phyloP scores from a whole-genome alignment of 345 rosid species.

The Gossypium thurberi region DNA sequence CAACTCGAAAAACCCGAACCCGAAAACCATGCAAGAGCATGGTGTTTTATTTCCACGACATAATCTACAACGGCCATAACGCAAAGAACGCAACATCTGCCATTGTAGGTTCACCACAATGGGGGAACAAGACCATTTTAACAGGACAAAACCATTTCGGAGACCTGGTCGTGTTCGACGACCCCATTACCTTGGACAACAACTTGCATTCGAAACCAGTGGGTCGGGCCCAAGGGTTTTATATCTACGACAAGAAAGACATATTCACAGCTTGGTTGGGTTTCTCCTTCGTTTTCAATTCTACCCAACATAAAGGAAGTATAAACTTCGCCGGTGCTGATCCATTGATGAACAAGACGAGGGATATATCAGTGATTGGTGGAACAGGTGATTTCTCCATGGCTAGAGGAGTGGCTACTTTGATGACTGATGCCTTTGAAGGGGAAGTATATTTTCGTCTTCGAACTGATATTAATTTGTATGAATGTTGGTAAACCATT shows the following conservation, averaged over 20 bases:
- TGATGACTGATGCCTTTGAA: constrained; percentile 55
- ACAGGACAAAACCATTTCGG: constrained; percentile 27
- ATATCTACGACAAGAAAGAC: constrained; percentile 49
- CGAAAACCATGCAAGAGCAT: constrained; percentile 42
- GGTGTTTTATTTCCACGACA: constrained; percentile 51
- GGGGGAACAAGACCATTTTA: constrained; percentile 28
- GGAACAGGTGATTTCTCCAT: constrained; percentile 90
- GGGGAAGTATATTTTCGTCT: constrained; percentile 60
- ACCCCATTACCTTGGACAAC: constrained; percentile 46
- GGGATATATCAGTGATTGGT: constrained; percentile 70
- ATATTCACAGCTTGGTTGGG: constrained; percentile 47
- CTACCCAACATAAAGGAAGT: constrained; percentile 52
- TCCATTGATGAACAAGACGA: constrained; percentile 53
- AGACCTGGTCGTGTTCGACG: constrained; percentile 49
- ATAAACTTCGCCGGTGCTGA: constrained; percentile 62
- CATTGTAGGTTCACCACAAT: constrained; percentile 28
- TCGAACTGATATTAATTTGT: constrained; percentile 27
- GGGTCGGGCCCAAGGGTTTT: constrained; percentile 62
- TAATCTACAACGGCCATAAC: constrained; percentile 43
- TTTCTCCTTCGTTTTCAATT: constrained; percentile 61
- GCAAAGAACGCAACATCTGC: constrained; percentile 47
- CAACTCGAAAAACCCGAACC: background rate
- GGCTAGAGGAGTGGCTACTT: constrained; percentile 66
- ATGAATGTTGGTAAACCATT: constrained; percentile 33
- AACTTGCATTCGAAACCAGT: constrained; percentile 36